Conservation (phyloP, 2,329 filamentous ascomycete species). For the Paecilomyces variotii region DNA sequence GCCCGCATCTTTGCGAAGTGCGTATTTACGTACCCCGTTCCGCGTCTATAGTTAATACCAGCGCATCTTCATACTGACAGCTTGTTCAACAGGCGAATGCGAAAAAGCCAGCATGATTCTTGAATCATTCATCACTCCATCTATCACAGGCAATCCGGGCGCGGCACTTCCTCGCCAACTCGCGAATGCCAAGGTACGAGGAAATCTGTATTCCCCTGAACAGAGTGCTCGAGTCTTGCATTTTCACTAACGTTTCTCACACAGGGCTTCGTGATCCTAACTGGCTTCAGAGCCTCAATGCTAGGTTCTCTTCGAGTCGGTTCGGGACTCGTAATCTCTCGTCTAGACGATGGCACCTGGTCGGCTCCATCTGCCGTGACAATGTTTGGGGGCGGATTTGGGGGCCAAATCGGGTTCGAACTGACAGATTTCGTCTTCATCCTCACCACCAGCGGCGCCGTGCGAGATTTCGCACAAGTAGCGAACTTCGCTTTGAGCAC, state of each 20-base stretch:
- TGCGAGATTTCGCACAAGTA: constrained; percentile 76
- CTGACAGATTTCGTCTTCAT: constrained; percentile 67
- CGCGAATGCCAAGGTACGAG: constrained; percentile 65
- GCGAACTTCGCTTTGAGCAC: constrained; percentile 76
- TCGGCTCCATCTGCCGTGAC: constrained; percentile 18
- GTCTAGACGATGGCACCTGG: constrained; percentile 18
- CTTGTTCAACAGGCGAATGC: constrained; percentile 57
- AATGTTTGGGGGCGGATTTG: constrained; percentile 14
- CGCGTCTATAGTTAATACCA: too few relatives aligned
- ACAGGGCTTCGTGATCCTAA: constrained; percentile 16
- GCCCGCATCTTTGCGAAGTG: constrained; percentile 12
- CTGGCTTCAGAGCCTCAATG: constrained; percentile 16
- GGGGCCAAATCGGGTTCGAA: constrained; percentile 17
- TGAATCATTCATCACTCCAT: constrained; percentile 74
- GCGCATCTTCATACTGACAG: neutral
- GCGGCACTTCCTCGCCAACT: constrained; percentile 80
- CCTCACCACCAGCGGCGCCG: constrained; percentile 69
- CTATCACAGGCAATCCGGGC: constrained; percentile 75
- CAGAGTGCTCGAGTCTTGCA: too few relatives aligned
- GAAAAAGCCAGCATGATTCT: constrained; percentile 80
- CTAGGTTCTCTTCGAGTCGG: constrained; percentile 16
- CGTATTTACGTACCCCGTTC: neutral
- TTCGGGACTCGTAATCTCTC: constrained; percentile 16
- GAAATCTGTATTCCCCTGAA: neutral
- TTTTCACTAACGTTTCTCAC: neutral